Conservation (phyloP, 1,139 yeast species). For the Pichia terricola region DNA sequence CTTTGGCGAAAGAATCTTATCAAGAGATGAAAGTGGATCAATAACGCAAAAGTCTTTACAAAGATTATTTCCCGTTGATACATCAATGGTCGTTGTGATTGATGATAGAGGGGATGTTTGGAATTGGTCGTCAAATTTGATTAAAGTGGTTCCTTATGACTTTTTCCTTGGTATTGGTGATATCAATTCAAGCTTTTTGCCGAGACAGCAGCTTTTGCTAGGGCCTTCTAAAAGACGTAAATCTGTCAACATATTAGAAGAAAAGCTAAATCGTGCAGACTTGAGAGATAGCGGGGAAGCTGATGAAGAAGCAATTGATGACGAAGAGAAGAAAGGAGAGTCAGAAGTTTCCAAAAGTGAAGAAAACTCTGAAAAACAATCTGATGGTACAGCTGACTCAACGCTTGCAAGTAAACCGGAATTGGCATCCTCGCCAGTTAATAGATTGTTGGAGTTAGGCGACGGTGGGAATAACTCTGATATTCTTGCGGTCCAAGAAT, state of each 20-base stretch:
- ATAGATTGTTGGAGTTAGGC: conserved; percentile 38
- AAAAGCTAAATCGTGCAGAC: conserved; percentile 18
- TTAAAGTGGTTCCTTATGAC: conserved; percentile 90
- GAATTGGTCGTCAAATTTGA: conserved; percentile 91
- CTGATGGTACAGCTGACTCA: conserved; percentile 20
- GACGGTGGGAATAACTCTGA: conserved; percentile 39
- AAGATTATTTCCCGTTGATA: conserved; percentile 89
- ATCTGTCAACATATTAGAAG: conserved; percentile 44
- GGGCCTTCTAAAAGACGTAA: conserved; percentile 61
- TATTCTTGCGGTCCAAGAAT: conserved; percentile 42
- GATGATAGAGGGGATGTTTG: conserved; percentile 99
- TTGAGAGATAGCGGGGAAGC: conserved; percentile 22
- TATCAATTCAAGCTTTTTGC: conserved; percentile 85
- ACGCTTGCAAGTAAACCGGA: background rate
- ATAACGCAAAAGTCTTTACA: conserved; percentile 81
- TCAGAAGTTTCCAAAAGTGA: background rate
- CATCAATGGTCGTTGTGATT: conserved; percentile 90
- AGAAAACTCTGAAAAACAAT: conserved; percentile 18
- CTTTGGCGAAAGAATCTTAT: conserved; percentile 85
- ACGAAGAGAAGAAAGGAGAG: background rate
- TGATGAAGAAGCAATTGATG: conserved; percentile 8
- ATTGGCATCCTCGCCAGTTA: conserved; percentile 34
- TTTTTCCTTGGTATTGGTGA: conserved; percentile 97
- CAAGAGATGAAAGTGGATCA: conserved; percentile 93
- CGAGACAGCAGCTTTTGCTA: conserved; percentile 65